These are phyloP conservation scores for Picochlorum costavermella DNA, from an alignment of 139 green algal genomes.

Conservation along the genomic window DNA sequence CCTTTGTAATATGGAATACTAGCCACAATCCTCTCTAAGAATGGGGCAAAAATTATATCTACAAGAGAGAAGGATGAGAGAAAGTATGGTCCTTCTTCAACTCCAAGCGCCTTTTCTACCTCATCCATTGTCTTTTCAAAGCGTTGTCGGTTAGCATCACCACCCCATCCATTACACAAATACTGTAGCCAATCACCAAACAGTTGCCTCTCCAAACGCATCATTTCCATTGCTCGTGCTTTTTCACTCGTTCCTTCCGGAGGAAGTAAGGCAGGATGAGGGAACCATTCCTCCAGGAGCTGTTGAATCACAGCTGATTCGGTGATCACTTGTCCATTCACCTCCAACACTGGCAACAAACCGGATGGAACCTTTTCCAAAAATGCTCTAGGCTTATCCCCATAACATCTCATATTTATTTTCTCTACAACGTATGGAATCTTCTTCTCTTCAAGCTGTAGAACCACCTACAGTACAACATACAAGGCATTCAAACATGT, in stretches of 20 bases:
- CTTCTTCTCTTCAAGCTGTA: conserved; percentile 94
- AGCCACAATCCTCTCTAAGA: conserved; percentile 84
- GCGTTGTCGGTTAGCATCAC: conserved; percentile 21
- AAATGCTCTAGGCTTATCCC: conserved; percentile 76
- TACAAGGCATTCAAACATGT: too few relatives aligned
- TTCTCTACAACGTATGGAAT: conserved; percentile 86
- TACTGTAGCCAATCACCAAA: conserved; percentile 73
- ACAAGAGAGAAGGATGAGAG: conserved; percentile 62
- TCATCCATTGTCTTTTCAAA: conserved; percentile 59
- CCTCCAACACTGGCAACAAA: conserved; percentile 81
- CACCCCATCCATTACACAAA: conserved; percentile 44
- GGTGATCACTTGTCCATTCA: conserved; percentile 73
- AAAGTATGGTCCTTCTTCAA: conserved; percentile 73
- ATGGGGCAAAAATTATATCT: conserved; percentile 78
- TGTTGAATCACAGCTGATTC: conserved; percentile 61
- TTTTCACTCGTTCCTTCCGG: conserved; percentile 30
- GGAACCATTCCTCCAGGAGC: conserved; percentile 49
- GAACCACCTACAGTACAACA: conserved; percentile 47
- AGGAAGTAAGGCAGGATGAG: conserved; percentile 64
- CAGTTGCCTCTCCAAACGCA: conserved; percentile 73
- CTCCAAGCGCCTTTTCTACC: conserved; percentile 44
- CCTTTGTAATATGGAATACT: conserved; percentile 90
- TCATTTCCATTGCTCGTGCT: conserved; percentile 37
- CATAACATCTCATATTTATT: conserved; percentile 94
- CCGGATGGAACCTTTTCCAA: conserved; percentile 64